These are phyloP conservation scores for Diaporthe batatas DNA, from an alignment of 2,329 filamentous ascomycete genomes.

Conservation along the genomic window DNA sequence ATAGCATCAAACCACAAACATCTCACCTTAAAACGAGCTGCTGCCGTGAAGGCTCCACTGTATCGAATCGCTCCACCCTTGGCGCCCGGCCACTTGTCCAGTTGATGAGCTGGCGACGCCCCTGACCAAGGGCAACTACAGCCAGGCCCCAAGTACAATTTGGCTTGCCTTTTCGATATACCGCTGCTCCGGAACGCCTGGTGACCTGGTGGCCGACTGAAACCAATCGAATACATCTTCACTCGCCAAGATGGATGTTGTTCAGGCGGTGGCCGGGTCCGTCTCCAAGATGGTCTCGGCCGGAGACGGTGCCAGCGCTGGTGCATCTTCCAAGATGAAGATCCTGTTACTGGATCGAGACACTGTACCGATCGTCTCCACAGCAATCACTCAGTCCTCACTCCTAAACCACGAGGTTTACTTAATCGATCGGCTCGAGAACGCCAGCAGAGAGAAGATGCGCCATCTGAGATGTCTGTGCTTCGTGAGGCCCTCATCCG, in stretches of 20 bases:
- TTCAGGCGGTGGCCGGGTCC: constrained; percentile 93
- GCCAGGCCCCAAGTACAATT: background rate
- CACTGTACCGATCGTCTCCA: constrained; percentile 93
- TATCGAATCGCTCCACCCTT: background rate
- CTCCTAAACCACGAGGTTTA: constrained; percentile 97
- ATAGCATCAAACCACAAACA: background rate
- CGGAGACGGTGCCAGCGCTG: constrained; percentile 77
- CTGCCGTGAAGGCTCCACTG: background rate
- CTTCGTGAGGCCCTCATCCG: constrained; percentile 90
- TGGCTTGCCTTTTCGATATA: background rate
- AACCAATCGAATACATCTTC: no score
- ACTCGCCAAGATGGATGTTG: constrained; percentile 82
- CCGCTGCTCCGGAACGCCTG: background rate
- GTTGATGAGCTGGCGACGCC: constrained; percentile 7
- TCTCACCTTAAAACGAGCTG: background rate
- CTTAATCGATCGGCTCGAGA: constrained; percentile 95
- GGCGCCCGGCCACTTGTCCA: constrained; percentile 35
- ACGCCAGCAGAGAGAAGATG: constrained; percentile 94
- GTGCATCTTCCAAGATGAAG: constrained; percentile 94
- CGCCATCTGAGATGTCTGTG: constrained; percentile 94
- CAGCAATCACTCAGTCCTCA: constrained; percentile 93
- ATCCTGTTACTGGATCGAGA: constrained; percentile 93
- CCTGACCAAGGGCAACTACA: constrained; percentile 8
- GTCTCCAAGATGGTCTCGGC: constrained; percentile 95
- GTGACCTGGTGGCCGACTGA: background rate